Base-by-base conservation (phyloP, 2,329 filamentous ascomycete genomes). In the Ophiostoma fasciatum region DNA sequence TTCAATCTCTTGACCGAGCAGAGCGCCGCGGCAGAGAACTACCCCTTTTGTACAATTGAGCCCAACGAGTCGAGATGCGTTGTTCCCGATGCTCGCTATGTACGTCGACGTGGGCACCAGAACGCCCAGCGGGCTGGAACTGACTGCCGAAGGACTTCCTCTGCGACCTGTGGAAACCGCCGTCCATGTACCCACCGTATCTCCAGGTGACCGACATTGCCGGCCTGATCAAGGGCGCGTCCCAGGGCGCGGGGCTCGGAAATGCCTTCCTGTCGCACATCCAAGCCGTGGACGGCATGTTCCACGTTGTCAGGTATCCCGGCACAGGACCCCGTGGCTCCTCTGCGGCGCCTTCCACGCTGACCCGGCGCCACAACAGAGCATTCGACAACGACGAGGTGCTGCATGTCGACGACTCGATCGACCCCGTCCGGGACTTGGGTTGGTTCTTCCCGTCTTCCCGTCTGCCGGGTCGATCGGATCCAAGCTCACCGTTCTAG, bases 1-100 rank as follows among this genome's bases (percentile, higher is more conserved):
- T 63, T 63, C 49, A 63, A 63, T 29, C 53, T 63, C 23, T 51
- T 63, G 49, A 63, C 60, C 4, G 56, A 62, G 48, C 59, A 63
- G 51, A 61, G 55, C 46, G 59, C 57, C 25, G 54, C 59, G 2
- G 59, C 59, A 1, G 59, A 62, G 46, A 62, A 62, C 43, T 62
- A 62, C 40, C 59, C 60, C 0, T 63, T 63, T 36, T 63, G 60
- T 45, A 63, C 60, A 0, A 63, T 63, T 49, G 60, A 63, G 50
- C 60, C 60, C 27, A 62, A 63, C 18, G 59, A 62, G 48, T 59
- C 59, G 36, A 56, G 60, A 46, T 62, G 60, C 50, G 51, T 56
- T 37, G 60, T 63, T 34, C 60, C 60, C 2, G 60, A 63, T 44
- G 51, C 47, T 33, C 50, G 60, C 55, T 62, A 62, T 46, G 59